Base-by-base conservation (phyloP, 108 stramenopile genomes). In the Discostella pseudostelligera region DNA sequence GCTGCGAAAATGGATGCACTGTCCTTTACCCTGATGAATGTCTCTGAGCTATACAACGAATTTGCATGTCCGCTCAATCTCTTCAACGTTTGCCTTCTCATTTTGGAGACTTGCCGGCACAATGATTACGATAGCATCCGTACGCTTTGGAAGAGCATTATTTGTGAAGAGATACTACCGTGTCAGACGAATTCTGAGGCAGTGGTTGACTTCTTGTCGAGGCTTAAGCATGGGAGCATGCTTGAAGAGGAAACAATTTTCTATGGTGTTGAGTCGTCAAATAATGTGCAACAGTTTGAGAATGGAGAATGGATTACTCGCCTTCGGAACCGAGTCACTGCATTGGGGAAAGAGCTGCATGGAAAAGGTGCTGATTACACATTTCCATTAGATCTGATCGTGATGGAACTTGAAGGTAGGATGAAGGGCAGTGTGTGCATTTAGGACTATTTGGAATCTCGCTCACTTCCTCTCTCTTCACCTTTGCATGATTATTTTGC, bases 41-140 rank as follows among this genome's bases (percentile, higher is more conserved):
- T 84, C 10, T 83, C 84, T 7, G 82, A 82, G 16, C 59, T 96
- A 11, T 89, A 88, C 81, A 95, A 93, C 59, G 83, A 87, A 9
- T 90, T 80, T 71, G 82, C 89, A 9, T 71, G 68, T 8, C 73
- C 74, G 0, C 68, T 87, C 48, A 76, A 81, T 55, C 78, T 93
- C 24, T 90, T 79, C 62, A 90, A 92, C 55, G 59, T 82, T 28
- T 96, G 92, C 42, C 66, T 96, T 56, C 53, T 80, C 2, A 73
- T 96, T 25, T 70, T 93, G 17, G 80, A 85, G 39, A 77, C 78
- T 8, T 92, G 91, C 45, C 65, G 67, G 9, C 64, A 76, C 57
- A 60, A 81, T 26, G 82, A 96, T 39, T 40, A 22, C 8, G 65
- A 66, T n/a, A 68, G 47, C 21, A 87, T 93, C 43, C 21, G 46